Evolutionary conservation across 345 rosid species (phyloP).

Genomic region (Physaria fendleri): DNA sequence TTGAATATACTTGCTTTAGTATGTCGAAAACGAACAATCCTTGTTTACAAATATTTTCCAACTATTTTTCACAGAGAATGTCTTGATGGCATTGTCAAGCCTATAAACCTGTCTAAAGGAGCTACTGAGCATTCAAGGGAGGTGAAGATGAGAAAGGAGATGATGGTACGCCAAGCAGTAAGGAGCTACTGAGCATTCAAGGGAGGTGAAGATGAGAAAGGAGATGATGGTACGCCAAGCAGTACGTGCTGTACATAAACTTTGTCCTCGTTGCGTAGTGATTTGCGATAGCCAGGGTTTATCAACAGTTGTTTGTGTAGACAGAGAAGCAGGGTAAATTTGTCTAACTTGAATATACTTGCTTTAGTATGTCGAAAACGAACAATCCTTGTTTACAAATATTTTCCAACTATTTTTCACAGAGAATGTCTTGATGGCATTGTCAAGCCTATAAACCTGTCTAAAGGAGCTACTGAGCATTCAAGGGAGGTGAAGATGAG

Average conservation of each 20-base stretch:
- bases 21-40: neutral
- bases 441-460: constrained; percentile 20
- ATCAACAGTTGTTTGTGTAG: constrained; percentile 1
- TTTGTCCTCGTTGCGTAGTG: constrained; percentile 12
- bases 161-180: neutral
- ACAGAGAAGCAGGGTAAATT: constrained; percentile 47
- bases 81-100: constrained; percentile 32
- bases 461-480: constrained; percentile 5
- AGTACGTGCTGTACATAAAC: neutral
- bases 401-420: neutral
- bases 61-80: constrained; percentile 25
- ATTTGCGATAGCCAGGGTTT: constrained; percentile 15
- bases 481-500: neutral
- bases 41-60: neutral
- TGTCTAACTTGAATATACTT: neutral
- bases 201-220: neutral
- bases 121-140: neutral
- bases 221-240: neutral
- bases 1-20: neutral
- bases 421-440: constrained; percentile 32
- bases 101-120: neutral
- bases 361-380: constrained; percentile 2
- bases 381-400: neutral
- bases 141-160: neutral
- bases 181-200: constrained; percentile 4